Conservation (phyloP, 441 rosid genomes). For the Erodium texanum region DNA sequence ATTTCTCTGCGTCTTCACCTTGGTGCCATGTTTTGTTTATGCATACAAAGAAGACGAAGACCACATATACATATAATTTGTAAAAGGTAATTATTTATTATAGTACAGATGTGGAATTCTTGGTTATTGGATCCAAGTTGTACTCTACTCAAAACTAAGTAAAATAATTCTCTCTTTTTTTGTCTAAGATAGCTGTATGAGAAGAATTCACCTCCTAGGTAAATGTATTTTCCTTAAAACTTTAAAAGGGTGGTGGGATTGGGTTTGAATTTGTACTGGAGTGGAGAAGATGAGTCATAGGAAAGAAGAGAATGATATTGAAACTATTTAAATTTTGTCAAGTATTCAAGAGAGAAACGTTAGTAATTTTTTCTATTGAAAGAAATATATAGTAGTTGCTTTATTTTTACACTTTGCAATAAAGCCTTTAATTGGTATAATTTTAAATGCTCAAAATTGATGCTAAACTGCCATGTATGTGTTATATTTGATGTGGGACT, state of each 20-base stretch:
- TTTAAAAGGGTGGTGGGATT: neutral
- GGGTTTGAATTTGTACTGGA: neutral
- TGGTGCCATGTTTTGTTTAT: neutral
- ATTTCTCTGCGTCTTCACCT: neutral
- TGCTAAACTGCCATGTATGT: neutral
- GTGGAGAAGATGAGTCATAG: neutral
- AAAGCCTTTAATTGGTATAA: neutral
- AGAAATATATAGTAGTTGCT: neutral
- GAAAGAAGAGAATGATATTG: neutral
- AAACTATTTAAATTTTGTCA: neutral
- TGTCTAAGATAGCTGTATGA: neutral
- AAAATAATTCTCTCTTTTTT: neutral
- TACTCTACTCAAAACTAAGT: neutral
- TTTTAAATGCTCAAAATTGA: neutral
- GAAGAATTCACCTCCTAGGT: neutral
- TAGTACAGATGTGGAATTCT: neutral
- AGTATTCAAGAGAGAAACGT: neutral
- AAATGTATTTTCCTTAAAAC: neutral
- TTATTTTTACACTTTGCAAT: neutral
- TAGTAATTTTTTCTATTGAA: neutral
- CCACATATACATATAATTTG: too few species aligned
- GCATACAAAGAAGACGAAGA: neutral
- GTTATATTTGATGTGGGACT: neutral
- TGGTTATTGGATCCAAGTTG: constrained; percentile 1
- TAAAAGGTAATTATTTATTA: neutral